Conservation (phyloP, 306 rosid genomes). For the Rubus idaeus region DNA sequence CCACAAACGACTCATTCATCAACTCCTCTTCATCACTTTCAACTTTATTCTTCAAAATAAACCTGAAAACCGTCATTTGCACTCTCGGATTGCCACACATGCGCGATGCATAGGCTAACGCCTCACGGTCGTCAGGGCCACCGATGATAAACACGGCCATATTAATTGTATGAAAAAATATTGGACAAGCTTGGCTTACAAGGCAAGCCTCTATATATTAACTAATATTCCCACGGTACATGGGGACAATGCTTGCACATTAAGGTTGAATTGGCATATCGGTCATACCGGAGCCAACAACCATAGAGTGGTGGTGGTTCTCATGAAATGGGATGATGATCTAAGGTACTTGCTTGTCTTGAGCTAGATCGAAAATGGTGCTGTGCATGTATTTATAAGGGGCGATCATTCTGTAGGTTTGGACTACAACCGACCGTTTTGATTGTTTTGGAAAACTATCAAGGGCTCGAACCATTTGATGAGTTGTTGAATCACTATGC, state of each 20-base stretch:
- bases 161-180: conserved; percentile 8
- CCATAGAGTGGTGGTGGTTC: not conserved
- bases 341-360: too few relatives aligned
- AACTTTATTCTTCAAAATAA: conserved; percentile 7
- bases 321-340: too few relatives aligned
- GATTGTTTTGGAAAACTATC: too few relatives aligned
- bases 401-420: too few relatives aligned
- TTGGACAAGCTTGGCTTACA: not conserved
- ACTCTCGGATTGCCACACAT: conserved; percentile 29
- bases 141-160: conserved; percentile 50
- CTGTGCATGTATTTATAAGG: too few relatives aligned
- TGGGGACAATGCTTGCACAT: conserved; percentile 67
- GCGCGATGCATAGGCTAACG: conserved; percentile 42
- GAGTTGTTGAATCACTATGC: too few relatives aligned
- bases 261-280: conserved; percentile 39
- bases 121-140: conserved; percentile 61
- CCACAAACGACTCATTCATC: conserved; percentile 28
- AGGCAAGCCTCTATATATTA: conserved; percentile 41
- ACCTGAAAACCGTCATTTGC: conserved; percentile 27
- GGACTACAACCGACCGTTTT: too few relatives aligned
- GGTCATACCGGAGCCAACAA: too few relatives aligned
- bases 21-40: not conserved
- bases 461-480: too few relatives aligned
- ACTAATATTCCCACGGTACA: conserved; percentile 70
- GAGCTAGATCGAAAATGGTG: too few relatives aligned